Base-by-base conservation (phyloP, 257 asterid genomes). In the Petrea volubilis region DNA sequence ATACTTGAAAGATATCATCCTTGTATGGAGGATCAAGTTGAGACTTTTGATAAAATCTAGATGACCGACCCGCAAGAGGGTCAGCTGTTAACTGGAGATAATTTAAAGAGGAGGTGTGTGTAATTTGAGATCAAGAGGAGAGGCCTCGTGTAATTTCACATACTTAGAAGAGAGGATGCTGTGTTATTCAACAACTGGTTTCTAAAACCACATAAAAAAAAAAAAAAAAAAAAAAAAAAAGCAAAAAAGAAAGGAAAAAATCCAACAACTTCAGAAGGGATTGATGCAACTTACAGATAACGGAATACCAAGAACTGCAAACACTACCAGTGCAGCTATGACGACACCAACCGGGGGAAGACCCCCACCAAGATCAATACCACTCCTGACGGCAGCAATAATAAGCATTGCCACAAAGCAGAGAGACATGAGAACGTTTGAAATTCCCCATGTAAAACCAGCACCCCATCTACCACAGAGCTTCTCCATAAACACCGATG, bases 281-380 rank as follows among this genome's bases (percentile, higher is more conserved):
- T 60, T 41, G 49, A 31, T 63, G 41, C 15, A 65, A 79, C 96
- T 85, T 84, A 93, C 97, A 33, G 98, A 91, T 43, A 88, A 84
- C 1, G 97, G 98, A 74, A 88, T 77, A 60, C 97, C 98, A 66
- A 93, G 97, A 81, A 93, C 24, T 43, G 96, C 68, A 76, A 93
- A 90, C 46, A 78, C 83, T 34, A 77, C n/a, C 25, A 90, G 80
- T 28, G 92, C 82, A 72, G 97, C 91, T 67, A 85, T 80, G 77
- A 93, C 91, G 67, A 90, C 60, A 29, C 96, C 87, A 70, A 76
- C 73, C 10, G 95, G 87, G 36, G 97, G 96, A 64, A 64, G 80
- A 75, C 21, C 47, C 25, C 77, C 47, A 25, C 77, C 86, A 23
- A 74, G 73, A 55, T 79, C 84, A 81, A 90, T 74, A 67, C 74